Conservation (phyloP, 306 rosid species). For the Cucurbita argyrosperma region DNA sequence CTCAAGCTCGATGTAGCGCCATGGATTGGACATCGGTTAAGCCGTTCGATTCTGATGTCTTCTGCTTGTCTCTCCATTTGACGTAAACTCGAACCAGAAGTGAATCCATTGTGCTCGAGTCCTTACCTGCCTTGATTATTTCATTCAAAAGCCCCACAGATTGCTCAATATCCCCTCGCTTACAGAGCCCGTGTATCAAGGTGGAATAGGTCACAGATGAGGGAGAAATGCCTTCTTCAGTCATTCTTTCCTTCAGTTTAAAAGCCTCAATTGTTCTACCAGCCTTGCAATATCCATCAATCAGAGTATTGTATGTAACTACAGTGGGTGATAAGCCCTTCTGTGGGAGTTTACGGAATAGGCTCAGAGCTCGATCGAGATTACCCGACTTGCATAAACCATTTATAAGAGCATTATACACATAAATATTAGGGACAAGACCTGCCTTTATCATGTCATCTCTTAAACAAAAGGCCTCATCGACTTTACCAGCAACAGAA, state of each 20-base stretch:
- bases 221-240: slow-evolving; percentile 36
- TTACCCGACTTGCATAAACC: slow-evolving; percentile 64
- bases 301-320: slow-evolving; percentile 56
- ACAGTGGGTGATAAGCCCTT: slow-evolving; percentile 66
- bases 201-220: slow-evolving; percentile 21
- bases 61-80: slow-evolving; percentile 5
- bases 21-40: background rate
- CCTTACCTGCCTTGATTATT: slow-evolving; percentile 16
- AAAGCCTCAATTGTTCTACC: slow-evolving; percentile 57
- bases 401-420: slow-evolving; percentile 64
- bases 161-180: slow-evolving; percentile 16
- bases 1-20: background rate
- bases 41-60: background rate
- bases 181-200: slow-evolving; percentile 22
- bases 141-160: slow-evolving; percentile 17
- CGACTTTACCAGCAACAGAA: slow-evolving; percentile 44
- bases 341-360: slow-evolving; percentile 45
- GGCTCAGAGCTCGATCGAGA: slow-evolving; percentile 53
- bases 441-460: slow-evolving; percentile 57
- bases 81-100: slow-evolving; percentile 4
- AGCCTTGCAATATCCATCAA: slow-evolving; percentile 35
- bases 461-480: slow-evolving; percentile 61
- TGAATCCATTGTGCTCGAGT: slow-evolving; percentile 5
- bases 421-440: slow-evolving; percentile 52
- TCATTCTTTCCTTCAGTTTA: slow-evolving; percentile 49